Percentiles rank a stretch among this genome's conserved stretches.
Evolutionary conservation across 148 eudicot species (phyloP).

Genomic region (Persicaria tinctoria): DNA sequence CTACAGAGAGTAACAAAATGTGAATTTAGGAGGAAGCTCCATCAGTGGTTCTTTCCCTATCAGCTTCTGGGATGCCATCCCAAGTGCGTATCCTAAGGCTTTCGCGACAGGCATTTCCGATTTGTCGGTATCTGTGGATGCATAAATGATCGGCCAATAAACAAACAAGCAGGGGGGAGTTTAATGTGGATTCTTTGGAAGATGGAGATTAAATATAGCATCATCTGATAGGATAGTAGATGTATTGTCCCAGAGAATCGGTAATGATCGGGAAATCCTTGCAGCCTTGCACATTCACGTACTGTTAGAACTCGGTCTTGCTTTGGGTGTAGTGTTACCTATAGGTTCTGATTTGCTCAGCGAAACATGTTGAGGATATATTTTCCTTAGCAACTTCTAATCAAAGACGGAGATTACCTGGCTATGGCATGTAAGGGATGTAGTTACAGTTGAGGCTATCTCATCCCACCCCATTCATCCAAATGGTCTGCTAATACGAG

Average conservation of each 20-base stretch:
- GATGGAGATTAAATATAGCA: neutral
- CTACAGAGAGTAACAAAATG: slow-evolving; percentile 29
- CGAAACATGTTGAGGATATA: neutral
- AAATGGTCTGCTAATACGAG: slow-evolving; percentile 45
- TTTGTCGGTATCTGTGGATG: slow-evolving; percentile 64
- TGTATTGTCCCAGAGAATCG: slow-evolving; percentile 70
- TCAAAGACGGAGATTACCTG: slow-evolving; percentile 26
- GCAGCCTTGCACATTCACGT: slow-evolving; percentile 88
- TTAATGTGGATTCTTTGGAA: neutral
- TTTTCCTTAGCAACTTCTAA: neutral
- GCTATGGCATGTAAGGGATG: slow-evolving; percentile 44
- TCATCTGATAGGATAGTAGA: neutral
- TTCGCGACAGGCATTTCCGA: slow-evolving; percentile 88
- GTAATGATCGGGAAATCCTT: slow-evolving; percentile 87
- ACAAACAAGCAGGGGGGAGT: neutral
- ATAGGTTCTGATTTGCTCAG: slow-evolving; percentile 11
- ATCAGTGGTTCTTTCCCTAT: slow-evolving; percentile 45
- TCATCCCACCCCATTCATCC: slow-evolving; percentile 99
- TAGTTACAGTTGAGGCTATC: slow-evolving; percentile 60
- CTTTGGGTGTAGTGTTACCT: slow-evolving; percentile 81
- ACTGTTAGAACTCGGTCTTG: slow-evolving; percentile 77
- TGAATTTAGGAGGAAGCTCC: slow-evolving; percentile 71
- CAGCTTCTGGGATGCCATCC: slow-evolving; percentile 62
- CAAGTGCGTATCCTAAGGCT: slow-evolving; percentile 82
- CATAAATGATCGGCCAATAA: neutral